phyloP scores from a whole-genome alignment of 495 filamentous ascomycete genomes.

The Penicillium bialowiezense region DNA sequence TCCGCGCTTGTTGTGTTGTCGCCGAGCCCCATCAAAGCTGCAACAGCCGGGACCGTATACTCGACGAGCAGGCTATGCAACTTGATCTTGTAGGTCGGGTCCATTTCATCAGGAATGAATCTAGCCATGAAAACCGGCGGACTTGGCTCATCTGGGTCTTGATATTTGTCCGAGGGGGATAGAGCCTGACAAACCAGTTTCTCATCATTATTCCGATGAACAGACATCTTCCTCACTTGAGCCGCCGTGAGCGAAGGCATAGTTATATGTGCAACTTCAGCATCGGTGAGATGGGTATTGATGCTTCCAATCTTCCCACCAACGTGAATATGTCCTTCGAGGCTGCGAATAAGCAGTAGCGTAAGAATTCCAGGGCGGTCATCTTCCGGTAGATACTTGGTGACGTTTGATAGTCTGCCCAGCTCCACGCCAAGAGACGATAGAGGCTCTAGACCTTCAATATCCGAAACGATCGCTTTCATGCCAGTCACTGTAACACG shows the following conservation, averaged over 20 bases:
- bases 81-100: slow-evolving; percentile 84
- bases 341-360: slow-evolving; percentile 59
- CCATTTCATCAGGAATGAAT: slow-evolving; percentile 89
- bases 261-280: slow-evolving; percentile 80
- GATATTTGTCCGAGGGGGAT: slow-evolving; percentile 11
- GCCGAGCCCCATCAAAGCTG: slow-evolving; percentile 69
- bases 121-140: slow-evolving; percentile 71
- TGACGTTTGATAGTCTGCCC: slow-evolving; percentile 75
- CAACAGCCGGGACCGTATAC: slow-evolving; percentile 77
- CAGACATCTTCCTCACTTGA: slow-evolving; percentile 56
- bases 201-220: slow-evolving; percentile 65
- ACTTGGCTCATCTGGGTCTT: slow-evolving; percentile 19
- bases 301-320: slow-evolving; percentile 65
- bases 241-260: slow-evolving; percentile 77
- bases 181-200: slow-evolving; percentile 62
- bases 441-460: slow-evolving; percentile 61
- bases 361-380: slow-evolving; percentile 88
- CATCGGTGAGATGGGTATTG: slow-evolving; percentile 50
- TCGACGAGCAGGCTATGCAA: slow-evolving; percentile 77
- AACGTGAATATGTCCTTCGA: slow-evolving; percentile 57
- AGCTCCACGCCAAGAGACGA: slow-evolving; percentile 74
- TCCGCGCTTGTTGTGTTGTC: slow-evolving; percentile 70
- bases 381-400: slow-evolving; percentile 95
- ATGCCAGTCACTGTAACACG: slow-evolving; percentile 63
- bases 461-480: slow-evolving; percentile 52